A percentile compares a stretch with the other conserved stretches of the same genome.
Evolutionary conservation across 345 rosid genomes (phyloP).

Genomic region (Durio zibethinus): DNA sequence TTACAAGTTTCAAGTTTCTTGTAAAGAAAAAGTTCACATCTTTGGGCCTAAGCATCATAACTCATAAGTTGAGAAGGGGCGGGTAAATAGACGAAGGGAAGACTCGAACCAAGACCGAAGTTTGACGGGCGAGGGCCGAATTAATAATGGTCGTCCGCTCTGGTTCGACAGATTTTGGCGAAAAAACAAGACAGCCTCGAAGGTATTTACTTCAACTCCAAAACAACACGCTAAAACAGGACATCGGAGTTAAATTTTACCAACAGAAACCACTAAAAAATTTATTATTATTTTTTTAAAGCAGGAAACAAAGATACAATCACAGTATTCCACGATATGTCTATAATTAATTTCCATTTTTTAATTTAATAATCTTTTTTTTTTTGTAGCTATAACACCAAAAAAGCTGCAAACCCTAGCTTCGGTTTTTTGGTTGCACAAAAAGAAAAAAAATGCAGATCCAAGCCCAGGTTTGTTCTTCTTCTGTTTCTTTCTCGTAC

Average conservation of each 20-base stretch:
- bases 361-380: background rate
- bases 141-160: background rate
- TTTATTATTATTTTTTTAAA: background rate
- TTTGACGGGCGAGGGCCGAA: background rate
- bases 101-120: background rate
- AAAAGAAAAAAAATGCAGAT: slow-evolving; percentile 5
- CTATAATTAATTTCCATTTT: background rate
- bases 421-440: background rate
- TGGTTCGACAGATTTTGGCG: background rate
- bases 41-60: background rate
- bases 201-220: background rate
- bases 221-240: background rate
- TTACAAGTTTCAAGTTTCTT: too few relatives aligned
- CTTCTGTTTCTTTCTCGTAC: background rate
- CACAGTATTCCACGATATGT: background rate
- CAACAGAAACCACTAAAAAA: background rate
- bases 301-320: background rate
- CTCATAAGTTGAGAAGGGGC: background rate
- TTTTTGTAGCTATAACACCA: background rate
- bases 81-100: background rate
- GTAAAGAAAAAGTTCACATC: too few relatives aligned
- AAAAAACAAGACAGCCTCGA: background rate
- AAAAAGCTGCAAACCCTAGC: slow-evolving; percentile 15
- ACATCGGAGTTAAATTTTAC: background rate
- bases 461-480: slow-evolving; percentile 9